These are phyloP conservation scores for Sindora glabra DNA, from an alignment of 306 rosid genomes.

Conservation along the genomic window DNA sequence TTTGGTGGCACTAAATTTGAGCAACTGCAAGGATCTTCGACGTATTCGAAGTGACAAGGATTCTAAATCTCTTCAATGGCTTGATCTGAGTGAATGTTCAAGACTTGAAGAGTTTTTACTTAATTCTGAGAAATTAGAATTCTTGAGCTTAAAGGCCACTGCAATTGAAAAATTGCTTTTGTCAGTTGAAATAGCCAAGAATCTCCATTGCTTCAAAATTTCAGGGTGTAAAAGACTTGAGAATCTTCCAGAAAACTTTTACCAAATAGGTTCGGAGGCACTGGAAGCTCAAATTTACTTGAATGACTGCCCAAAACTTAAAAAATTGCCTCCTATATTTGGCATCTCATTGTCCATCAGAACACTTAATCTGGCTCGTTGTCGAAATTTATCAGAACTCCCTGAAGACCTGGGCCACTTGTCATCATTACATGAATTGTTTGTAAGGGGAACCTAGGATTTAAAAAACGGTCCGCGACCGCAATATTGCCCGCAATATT, in stretches of 20 bases:
- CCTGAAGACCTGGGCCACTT: neutral
- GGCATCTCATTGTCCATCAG: neutral
- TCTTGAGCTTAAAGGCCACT: neutral
- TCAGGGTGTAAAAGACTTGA: neutral
- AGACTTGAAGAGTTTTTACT: no score
- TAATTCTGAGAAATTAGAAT: neutral
- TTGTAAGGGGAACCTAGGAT: no score
- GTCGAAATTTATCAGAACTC: neutral
- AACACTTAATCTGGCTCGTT: neutral
- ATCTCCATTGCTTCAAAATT: neutral
- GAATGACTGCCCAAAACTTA: neutral
- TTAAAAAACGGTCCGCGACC: no score
- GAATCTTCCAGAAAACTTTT: neutral
- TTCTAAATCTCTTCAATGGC: neutral
- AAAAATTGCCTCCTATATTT: neutral
- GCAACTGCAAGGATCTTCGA: neutral
- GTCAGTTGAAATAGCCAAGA: neutral
- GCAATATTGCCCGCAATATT: no score
- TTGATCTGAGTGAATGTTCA: accelerated
- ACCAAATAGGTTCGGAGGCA: neutral
- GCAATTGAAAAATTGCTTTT: neutral
- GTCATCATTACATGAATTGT: neutral
- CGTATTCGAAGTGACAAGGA: neutral
- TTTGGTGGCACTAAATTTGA: neutral
- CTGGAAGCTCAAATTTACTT: neutral